A percentile compares a stretch with the other conserved stretches of the same genome.
phyloP scores from a whole-genome alignment of 441 rosid species.

The Eutrema salsugineum region DNA sequence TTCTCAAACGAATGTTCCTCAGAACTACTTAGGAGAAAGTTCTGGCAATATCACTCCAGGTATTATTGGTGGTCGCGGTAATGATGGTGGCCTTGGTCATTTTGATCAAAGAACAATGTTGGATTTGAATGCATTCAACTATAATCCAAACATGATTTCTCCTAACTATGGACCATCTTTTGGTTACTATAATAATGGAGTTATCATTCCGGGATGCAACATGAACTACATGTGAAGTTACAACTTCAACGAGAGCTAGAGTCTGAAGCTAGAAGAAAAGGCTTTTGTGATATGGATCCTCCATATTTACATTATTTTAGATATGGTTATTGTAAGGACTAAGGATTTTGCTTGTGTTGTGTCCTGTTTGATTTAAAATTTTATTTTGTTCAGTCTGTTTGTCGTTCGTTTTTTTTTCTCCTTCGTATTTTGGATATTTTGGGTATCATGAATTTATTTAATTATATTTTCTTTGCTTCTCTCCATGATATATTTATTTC shows the following conservation, averaged over 20 bases:
- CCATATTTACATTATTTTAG: neutral
- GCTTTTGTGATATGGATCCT: neutral
- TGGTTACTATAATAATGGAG: neutral
- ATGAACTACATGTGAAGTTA: neutral
- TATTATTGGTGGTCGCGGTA: neutral
- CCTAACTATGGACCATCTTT: neutral
- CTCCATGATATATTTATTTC: no score
- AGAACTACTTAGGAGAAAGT: neutral
- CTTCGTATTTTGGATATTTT: neutral
- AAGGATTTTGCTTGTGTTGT: neutral
- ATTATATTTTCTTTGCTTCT: no score
- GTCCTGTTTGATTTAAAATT: neutral
- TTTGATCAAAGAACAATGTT: neutral
- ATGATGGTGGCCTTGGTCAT: neutral
- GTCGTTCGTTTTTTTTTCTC: neutral
- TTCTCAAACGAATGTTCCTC: neutral
- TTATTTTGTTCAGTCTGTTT: neutral
- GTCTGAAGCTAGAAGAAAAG: neutral
- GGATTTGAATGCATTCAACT: neutral
- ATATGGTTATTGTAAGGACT: neutral
- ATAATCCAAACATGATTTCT: neutral
- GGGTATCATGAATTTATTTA: no score
- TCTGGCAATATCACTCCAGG: neutral
- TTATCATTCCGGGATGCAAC: neutral
- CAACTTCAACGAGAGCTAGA: conserved; percentile 13